Percentiles rank a stretch among this genome's conserved stretches.
These are phyloP conservation scores for Panicum virgatum DNA, from an alignment of 202 grass and related monocot genomes.

Conservation along the genomic window DNA sequence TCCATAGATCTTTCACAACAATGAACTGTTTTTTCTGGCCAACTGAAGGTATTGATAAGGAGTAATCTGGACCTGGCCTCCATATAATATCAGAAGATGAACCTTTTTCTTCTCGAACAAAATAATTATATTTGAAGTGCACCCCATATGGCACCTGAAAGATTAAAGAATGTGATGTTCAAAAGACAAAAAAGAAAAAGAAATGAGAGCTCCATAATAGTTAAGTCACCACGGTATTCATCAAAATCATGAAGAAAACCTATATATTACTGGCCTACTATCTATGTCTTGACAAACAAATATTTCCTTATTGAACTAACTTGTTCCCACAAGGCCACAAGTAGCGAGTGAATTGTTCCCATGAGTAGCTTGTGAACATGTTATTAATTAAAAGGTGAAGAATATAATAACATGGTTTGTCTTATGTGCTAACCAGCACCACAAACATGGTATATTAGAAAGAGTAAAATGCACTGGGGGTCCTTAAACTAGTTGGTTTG, in stretches of 20 bases:
- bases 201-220: slow-evolving; percentile 1
- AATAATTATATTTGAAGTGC: slow-evolving; percentile 98
- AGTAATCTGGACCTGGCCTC: slow-evolving; percentile 84
- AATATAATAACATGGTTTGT: background rate
- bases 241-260: slow-evolving; percentile 20
- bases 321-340: background rate
- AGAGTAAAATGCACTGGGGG: no score
- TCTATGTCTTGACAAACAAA: background rate
- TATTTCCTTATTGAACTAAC: slow-evolving; percentile 5
- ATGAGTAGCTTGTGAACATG: slow-evolving; percentile 21
- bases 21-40: slow-evolving; percentile 58
- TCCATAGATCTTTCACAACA: slow-evolving; percentile 87
- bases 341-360: slow-evolving; percentile 9
- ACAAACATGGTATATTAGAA: background rate
- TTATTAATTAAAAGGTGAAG: background rate
- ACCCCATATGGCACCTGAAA: slow-evolving; percentile 91
- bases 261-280: slow-evolving; percentile 13
- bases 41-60: slow-evolving; percentile 73
- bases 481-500: no score
- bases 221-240: slow-evolving; percentile 7
- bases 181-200: slow-evolving; percentile 8
- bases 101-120: slow-evolving; percentile 57
- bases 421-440: slow-evolving; percentile 1
- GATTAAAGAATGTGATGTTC: slow-evolving; percentile 5
- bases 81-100: slow-evolving; percentile 65